Conservation (phyloP, 148 eudicot genomes). For the Rhododendron ovatum region DNA sequence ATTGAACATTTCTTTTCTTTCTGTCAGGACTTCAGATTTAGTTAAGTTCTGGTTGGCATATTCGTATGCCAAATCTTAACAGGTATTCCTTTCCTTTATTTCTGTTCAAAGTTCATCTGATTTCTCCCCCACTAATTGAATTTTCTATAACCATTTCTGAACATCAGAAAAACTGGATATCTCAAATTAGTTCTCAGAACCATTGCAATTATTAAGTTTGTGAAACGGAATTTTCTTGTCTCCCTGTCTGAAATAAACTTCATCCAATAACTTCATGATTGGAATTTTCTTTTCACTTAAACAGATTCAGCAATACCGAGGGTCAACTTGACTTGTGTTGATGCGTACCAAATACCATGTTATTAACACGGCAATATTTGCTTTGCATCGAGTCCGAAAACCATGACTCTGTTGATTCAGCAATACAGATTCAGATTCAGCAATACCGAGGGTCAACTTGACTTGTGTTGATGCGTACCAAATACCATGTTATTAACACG, state of each 20-base stretch:
- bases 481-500: not conserved
- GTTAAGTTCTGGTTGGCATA: not conserved
- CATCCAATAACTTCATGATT: not conserved
- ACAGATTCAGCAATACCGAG: not conserved
- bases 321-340: not conserved
- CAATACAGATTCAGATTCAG: not conserved
- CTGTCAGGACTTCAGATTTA: not conserved
- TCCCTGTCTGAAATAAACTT: not conserved
- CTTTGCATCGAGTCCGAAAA: too few relatives aligned
- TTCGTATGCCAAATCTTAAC: not conserved
- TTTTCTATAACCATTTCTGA: not conserved
- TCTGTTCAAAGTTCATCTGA: not conserved
- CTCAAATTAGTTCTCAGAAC: not conserved
- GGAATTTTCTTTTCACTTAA: not conserved
- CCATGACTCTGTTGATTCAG: too few relatives aligned
- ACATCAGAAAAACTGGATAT: not conserved
- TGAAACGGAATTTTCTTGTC: not conserved
- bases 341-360: not conserved
- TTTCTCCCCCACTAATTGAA: not conserved
- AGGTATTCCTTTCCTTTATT: not conserved
- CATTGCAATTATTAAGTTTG: not conserved
- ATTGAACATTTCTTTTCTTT: not conserved
- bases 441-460: not conserved
- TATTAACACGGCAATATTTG: not conserved
- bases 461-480: not conserved